Percentiles rank a stretch among this genome's conserved stretches.
Conservation (phyloP, 2,329 filamentous ascomycete genomes). For the Sordariomycetes sp. region DNA sequence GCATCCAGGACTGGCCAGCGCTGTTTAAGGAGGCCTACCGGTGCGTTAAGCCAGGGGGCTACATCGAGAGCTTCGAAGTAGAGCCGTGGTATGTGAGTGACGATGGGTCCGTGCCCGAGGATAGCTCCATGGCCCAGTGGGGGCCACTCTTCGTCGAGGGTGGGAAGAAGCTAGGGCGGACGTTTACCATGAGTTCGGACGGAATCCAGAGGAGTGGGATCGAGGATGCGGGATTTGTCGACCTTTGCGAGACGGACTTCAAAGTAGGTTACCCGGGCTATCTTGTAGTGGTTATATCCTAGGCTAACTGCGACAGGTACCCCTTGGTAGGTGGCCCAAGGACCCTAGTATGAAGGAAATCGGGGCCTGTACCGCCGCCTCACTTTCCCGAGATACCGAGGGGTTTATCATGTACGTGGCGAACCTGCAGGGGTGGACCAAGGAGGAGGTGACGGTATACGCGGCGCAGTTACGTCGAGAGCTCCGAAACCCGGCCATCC, state of each 20-base stretch:
- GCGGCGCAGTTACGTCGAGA: constrained; percentile 20
- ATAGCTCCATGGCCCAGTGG: constrained; percentile 16
- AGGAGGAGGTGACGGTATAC: constrained; percentile 20
- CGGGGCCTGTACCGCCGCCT: too few species aligned
- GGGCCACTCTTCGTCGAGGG: constrained; percentile 16
- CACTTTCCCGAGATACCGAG: constrained; percentile 1
- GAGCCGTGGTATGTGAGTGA: constrained; percentile 26
- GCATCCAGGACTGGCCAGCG: constrained; percentile 42
- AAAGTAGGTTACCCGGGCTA: constrained; percentile 17
- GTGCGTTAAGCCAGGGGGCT: constrained; percentile 32
- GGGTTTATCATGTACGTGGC: constrained; percentile 25
- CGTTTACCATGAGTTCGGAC: constrained; percentile 15
- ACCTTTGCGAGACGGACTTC: constrained; percentile 12
- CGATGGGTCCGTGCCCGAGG: constrained; percentile 15
- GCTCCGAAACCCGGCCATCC: constrained; percentile 20
- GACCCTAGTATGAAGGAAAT: too few species aligned
- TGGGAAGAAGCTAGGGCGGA: constrained; percentile 16
- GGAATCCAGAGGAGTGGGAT: constrained; percentile 10
- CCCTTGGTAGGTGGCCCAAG: too few species aligned
- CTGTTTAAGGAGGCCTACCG: constrained; percentile 39
- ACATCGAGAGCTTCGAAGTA: constrained; percentile 16
- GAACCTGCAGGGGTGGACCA: constrained; percentile 21
- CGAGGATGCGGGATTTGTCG: constrained; percentile 15
- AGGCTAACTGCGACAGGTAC: constrained; percentile 2
- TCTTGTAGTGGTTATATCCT: constrained; percentile 21